These are phyloP conservation scores for Pseudotulostoma volvatum DNA, from an alignment of 495 filamentous ascomycete species.

Conservation along the genomic window DNA sequence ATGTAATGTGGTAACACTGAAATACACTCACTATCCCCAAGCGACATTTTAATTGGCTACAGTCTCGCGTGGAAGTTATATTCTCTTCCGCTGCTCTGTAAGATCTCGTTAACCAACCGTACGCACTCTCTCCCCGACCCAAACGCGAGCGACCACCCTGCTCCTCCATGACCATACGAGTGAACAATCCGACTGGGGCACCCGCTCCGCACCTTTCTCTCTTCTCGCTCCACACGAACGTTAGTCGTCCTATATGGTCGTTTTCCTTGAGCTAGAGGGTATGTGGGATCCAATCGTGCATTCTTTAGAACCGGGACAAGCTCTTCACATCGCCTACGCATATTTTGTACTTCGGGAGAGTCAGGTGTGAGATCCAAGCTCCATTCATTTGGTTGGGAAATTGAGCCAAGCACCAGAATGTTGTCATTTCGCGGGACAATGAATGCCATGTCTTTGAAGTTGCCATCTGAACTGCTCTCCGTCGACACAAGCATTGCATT, in stretches of 20 bases:
- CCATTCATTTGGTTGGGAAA: conserved; percentile 23
- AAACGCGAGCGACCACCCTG: conserved; percentile 31
- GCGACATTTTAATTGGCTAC: too few species aligned
- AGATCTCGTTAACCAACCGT: too few species aligned
- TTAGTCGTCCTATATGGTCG: conserved; percentile 25
- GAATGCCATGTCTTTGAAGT: conserved; percentile 16
- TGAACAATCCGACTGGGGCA: conserved; percentile 26
- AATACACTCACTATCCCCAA: too few species aligned
- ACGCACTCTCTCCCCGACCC: too few species aligned
- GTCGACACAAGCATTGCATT: conserved; percentile 26
- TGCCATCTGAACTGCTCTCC: conserved; percentile 6
- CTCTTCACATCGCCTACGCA: conserved; percentile 28
- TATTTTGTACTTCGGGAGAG: conserved; percentile 23
- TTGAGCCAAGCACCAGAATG: conserved; percentile 30
- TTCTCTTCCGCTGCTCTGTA: too few species aligned
- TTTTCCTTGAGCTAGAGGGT: conserved; percentile 30
- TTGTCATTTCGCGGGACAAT: conserved; percentile 36
- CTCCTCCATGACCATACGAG: conserved; percentile 32
- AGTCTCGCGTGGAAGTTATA: too few species aligned
- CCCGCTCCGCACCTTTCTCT: conserved; percentile 11
- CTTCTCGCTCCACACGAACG: conserved; percentile 30
- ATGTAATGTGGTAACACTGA: too few species aligned
- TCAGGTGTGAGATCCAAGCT: conserved; percentile 26
- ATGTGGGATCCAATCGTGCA: conserved; percentile 25
- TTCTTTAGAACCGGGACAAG: conserved; percentile 28